Conservation (phyloP, 2,329 filamentous ascomycete species). For the Sporothrix variecibatus region DNA sequence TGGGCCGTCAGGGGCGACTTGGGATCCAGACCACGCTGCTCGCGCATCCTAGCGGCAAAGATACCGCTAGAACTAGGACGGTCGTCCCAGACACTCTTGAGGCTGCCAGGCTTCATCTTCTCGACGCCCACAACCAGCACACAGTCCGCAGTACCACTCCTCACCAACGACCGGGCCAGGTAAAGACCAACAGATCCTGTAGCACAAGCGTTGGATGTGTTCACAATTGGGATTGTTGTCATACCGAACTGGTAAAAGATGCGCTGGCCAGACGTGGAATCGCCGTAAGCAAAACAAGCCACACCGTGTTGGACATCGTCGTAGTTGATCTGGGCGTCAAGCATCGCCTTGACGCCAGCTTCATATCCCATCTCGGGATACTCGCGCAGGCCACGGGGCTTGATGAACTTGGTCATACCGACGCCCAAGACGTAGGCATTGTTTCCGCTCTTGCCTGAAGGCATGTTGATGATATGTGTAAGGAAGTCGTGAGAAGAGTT, state of each 20-base stretch:
- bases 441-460: slow-evolving; percentile 50
- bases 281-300: slow-evolving; percentile 96
- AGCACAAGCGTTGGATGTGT: slow-evolving; percentile 98
- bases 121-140: slow-evolving; percentile 95
- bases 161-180: slow-evolving; percentile 78
- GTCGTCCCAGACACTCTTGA: slow-evolving; percentile 83
- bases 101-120: slow-evolving; percentile 91
- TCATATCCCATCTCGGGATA: slow-evolving; percentile 95
- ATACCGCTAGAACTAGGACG: slow-evolving; percentile 76
- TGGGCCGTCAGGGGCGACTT: slow-evolving; percentile 86
- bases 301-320: slow-evolving; percentile 93
- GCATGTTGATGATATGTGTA: slow-evolving; percentile 44
- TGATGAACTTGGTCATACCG: slow-evolving; percentile 99
- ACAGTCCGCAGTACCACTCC: slow-evolving; percentile 80
- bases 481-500: neutral
- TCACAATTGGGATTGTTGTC: slow-evolving; percentile 94
- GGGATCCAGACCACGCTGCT: slow-evolving; percentile 72
- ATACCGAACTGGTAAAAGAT: slow-evolving; percentile 99
- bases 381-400: slow-evolving; percentile 89
- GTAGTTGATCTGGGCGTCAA: slow-evolving; percentile 87
- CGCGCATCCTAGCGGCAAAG: slow-evolving; percentile 74
- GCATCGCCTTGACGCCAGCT: slow-evolving; percentile 83
- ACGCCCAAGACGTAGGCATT: slow-evolving; percentile 86
- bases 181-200: slow-evolving; percentile 88
- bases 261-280: slow-evolving; percentile 90